phyloP scores from a whole-genome alignment of 78 protist species.

The Monocercomonoides exilis region DNA sequence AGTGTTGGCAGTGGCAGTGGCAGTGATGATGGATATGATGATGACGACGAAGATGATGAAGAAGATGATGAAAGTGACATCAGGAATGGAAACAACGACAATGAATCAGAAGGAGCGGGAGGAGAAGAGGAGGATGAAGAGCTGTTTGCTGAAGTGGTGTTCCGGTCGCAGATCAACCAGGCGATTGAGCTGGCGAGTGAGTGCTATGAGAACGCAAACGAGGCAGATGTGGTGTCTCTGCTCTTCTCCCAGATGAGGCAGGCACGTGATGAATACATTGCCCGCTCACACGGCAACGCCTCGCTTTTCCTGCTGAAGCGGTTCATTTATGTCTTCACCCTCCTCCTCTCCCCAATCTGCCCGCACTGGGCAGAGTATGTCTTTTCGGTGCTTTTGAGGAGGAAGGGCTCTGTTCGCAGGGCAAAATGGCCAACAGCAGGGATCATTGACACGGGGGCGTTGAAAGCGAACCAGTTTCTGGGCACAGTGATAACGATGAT shows the following conservation, averaged over 20 bases:
- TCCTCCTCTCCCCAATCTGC: not conserved
- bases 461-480: not conserved
- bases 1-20: too few species aligned
- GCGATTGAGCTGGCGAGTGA: not conserved
- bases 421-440: not conserved
- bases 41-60: too few species aligned
- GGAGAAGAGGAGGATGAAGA: too few species aligned
- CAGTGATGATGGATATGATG: too few species aligned
- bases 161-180: not conserved
- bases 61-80: too few species aligned
- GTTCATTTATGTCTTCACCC: not conserved
- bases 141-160: not conserved
- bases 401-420: not conserved
- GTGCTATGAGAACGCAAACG: not conserved
- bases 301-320: not conserved
- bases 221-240: not conserved
- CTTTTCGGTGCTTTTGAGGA: not conserved
- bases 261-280: not conserved
- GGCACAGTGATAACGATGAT: not conserved
- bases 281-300: not conserved
- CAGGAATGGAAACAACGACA: too few species aligned
- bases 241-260: not conserved
- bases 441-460: not conserved
- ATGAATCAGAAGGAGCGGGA: too few species aligned
- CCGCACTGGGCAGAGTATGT: not conserved